Conservation (phyloP, 2,329 filamentous ascomycete species). For the Parascedosporium putredinis region DNA sequence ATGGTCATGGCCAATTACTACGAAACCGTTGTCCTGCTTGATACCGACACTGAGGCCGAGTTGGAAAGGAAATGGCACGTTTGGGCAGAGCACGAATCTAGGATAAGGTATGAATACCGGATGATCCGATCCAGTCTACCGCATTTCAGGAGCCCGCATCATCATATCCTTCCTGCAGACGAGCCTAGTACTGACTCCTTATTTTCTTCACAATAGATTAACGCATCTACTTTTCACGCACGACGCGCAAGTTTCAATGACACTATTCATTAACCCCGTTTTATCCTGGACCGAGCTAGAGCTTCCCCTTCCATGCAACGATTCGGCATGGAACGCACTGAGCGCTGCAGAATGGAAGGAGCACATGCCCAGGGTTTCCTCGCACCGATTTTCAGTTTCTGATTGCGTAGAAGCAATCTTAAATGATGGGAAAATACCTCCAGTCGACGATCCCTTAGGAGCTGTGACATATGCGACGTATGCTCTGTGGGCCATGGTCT, state of each 20-base stretch:
- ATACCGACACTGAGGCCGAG: not conserved
- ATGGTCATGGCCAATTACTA: not conserved
- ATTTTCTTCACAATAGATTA: not conserved
- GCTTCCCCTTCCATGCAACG: not conserved
- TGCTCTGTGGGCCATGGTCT: not conserved
- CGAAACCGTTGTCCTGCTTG: not conserved
- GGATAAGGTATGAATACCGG: not conserved
- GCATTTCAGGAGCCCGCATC: not conserved
- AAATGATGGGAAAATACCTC: not conserved
- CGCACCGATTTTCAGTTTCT: not conserved
- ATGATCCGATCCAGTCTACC: too few relatives aligned
- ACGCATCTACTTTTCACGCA: not conserved
- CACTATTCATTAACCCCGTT: not conserved
- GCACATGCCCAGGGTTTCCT: not conserved
- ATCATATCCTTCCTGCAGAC: not conserved
- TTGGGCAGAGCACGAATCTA: not conserved
- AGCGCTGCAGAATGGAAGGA: not conserved
- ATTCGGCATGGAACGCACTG: not conserved
- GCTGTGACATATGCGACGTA: not conserved
- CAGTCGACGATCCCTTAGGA: not conserved
- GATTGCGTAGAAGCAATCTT: not conserved
- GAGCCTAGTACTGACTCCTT: not conserved
- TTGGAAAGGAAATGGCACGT: not conserved
- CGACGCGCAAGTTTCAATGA: not conserved
- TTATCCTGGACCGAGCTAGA: not conserved